These are phyloP conservation scores for Globisporangium sylvaticum DNA, from an alignment of 352 stramenopile genomes.

Conservation along the genomic window DNA sequence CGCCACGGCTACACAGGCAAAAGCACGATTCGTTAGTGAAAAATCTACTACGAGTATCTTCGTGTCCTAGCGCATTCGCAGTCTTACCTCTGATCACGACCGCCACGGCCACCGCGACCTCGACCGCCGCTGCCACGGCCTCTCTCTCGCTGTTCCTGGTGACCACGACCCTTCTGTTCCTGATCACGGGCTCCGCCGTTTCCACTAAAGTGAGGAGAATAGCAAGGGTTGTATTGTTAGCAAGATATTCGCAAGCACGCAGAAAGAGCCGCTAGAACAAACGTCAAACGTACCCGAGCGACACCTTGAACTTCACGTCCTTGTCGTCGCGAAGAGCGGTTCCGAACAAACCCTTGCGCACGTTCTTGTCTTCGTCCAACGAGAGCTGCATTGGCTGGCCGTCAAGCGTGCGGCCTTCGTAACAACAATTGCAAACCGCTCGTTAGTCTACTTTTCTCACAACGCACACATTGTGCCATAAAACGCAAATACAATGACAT, in stretches of 20 bases:
- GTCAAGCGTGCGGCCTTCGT: conserved; percentile 63
- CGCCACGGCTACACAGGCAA: conserved; percentile 25
- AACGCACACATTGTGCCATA: too few species aligned
- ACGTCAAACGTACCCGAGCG: conserved; percentile 46
- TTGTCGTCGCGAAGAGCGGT: conserved; percentile 66
- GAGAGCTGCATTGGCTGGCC: conserved; percentile 73
- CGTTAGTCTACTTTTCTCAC: too few species aligned
- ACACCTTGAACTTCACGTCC: conserved; percentile 79
- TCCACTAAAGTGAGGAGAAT: conserved; percentile 14
- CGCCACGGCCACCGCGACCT: conserved; percentile 20
- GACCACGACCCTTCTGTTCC: conserved; percentile 32
- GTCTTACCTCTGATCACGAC: conserved; percentile 12
- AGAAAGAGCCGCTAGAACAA: background rate
- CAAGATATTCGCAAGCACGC: background rate
- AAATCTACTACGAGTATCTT: background rate
- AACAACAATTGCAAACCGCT: background rate
- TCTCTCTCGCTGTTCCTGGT: conserved; percentile 13
- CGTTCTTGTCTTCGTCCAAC: conserved; percentile 65
- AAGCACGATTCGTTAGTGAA: background rate
- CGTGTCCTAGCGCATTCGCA: too few species aligned
- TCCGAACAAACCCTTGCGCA: conserved; percentile 73
- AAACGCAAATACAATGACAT: too few species aligned
- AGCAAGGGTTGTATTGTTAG: background rate
- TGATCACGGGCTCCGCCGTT: conserved; percentile 20
- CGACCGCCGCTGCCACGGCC: conserved; percentile 32